Evolutionary conservation across 352 stramenopile species (phyloP).

Genomic region (Saprolegnia parasitica): DNA sequence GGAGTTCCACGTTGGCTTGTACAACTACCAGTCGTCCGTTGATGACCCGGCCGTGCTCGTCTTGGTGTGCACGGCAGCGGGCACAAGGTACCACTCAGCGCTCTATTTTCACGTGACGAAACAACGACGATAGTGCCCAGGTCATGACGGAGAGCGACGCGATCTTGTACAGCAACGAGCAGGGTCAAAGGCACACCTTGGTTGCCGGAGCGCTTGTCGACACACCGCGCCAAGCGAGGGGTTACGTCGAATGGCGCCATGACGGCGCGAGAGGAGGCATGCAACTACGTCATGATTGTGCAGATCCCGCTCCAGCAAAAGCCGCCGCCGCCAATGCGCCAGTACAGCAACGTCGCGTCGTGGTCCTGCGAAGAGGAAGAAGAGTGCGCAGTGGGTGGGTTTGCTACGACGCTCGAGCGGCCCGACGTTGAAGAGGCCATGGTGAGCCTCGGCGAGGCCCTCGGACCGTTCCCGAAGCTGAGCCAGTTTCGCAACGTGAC

Average conservation of each 20-base stretch:
- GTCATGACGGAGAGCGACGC: background rate
- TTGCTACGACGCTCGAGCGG: background rate
- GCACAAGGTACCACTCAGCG: constrained; percentile 10
- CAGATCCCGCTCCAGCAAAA: constrained; percentile 14
- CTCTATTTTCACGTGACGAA: background rate
- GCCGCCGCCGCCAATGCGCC: background rate
- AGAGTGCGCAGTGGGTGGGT: background rate
- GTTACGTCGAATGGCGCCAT: constrained; percentile 10
- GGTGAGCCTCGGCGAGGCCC: constrained; percentile 9
- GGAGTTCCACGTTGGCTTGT: constrained; percentile 21
- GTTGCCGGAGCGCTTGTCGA: constrained; percentile 1
- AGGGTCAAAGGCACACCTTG: constrained; percentile 18
- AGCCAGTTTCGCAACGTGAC: background rate
- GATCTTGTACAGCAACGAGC: constrained; percentile 23
- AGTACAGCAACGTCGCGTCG: background rate
- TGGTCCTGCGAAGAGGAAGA: background rate
- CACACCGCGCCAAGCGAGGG: constrained; percentile 3
- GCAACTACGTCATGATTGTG: constrained; percentile 27
- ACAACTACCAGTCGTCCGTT: constrained; percentile 22
- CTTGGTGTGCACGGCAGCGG: constrained; percentile 18
- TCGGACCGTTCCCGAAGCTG: constrained; percentile 19
- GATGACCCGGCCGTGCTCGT: background rate
- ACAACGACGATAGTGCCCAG: constrained; percentile 28
- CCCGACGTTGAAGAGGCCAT: constrained; percentile 19
- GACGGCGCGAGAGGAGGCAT: constrained; percentile 10